phyloP scores from a whole-genome alignment of 2,329 filamentous ascomycete species.

The Aaosphaeria pasadenensis region DNA sequence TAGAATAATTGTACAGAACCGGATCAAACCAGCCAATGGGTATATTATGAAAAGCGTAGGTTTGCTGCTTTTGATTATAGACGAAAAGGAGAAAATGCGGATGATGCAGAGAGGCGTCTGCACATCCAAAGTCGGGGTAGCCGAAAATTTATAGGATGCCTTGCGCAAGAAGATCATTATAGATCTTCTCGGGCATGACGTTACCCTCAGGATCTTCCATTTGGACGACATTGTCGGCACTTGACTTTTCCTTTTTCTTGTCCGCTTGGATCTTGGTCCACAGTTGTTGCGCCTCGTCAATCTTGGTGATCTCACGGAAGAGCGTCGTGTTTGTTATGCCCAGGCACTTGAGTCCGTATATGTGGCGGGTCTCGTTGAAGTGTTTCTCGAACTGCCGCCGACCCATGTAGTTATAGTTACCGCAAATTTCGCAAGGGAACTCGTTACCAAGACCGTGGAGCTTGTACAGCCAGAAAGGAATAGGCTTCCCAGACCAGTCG shows the following conservation, averaged over 20 bases:
- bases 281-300: slow-evolving; percentile 80
- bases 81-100: slow-evolving; percentile 14
- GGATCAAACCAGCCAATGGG: slow-evolving; percentile 7
- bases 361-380: slow-evolving; percentile 90
- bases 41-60: slow-evolving; percentile 25
- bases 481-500: slow-evolving; percentile 98
- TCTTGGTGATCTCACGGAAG: slow-evolving; percentile 90
- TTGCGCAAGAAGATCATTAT: slow-evolving; percentile 90
- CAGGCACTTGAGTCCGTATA: slow-evolving; percentile 89
- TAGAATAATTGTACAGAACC: too few species aligned
- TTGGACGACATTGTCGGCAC: slow-evolving; percentile 83
- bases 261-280: slow-evolving; percentile 94
- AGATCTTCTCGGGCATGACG: slow-evolving; percentile 99
- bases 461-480: slow-evolving; percentile 98
- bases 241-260: slow-evolving; percentile 71
- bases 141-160: slow-evolving; percentile 53
- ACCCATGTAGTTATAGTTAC: slow-evolving; percentile 99
- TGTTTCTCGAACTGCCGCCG: slow-evolving; percentile 96
- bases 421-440: slow-evolving; percentile 93
- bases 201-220: slow-evolving; percentile 99
- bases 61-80: slow-evolving; percentile 11
- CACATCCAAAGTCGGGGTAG: too few species aligned
- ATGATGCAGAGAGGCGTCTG: background rate
- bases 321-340: slow-evolving; percentile 89
- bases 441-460: slow-evolving; percentile 93